Evolutionary conservation across 495 filamentous ascomycete genomes (phyloP), one percentile per base, ranked within the genome.

Genomic region (Bathelium albidoporum): DNA sequence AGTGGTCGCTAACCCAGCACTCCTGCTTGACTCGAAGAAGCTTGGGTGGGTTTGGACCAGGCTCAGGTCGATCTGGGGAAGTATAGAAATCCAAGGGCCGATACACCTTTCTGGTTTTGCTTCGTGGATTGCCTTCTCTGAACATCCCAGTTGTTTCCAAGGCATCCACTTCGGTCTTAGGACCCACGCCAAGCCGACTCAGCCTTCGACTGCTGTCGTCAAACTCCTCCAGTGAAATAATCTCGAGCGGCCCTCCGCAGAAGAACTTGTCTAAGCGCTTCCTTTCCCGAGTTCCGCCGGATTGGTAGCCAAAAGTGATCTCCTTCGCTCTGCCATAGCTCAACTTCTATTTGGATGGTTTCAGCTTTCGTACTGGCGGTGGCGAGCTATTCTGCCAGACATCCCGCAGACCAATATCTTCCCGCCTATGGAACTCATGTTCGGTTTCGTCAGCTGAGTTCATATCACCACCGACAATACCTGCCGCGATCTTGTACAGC

Each of bases 241-340:
- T 59, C 32, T 68, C 66, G 7, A 64, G 24, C 58, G 61, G 29
- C n/a, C 66, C 64, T 2, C 65, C 63, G 41, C 60, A 66, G 22
- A 68, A 45, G 64, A 68, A 68, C 60, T 66, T 68, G 20, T 68
- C 66, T 43, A 66, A 34, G 12, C 66, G 65, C 49, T 64, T 68
- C 12, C 62, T 22, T 20, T 31, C 2, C 5, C 52, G 12, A 14
- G 9, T 49, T 60, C 22, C 0, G n/a, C 26, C 20, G 10, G 60
- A 49, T 31, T 66, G 65, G 39, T 66, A 60, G 28, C 64, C 66
- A 58, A 32, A 66, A 16, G 60, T 68, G 59, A 64, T 63, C 28
- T 60, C 64, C 34, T 20, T 66, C 14, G 58, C 62, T 63, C 64
- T 59, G 24, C 55, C 59, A 64, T 32, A 66, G 44, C 58, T 18